phyloP scores from a whole-genome alignment of 108 stramenopile genomes.

The Skeletonema marinoi region DNA sequence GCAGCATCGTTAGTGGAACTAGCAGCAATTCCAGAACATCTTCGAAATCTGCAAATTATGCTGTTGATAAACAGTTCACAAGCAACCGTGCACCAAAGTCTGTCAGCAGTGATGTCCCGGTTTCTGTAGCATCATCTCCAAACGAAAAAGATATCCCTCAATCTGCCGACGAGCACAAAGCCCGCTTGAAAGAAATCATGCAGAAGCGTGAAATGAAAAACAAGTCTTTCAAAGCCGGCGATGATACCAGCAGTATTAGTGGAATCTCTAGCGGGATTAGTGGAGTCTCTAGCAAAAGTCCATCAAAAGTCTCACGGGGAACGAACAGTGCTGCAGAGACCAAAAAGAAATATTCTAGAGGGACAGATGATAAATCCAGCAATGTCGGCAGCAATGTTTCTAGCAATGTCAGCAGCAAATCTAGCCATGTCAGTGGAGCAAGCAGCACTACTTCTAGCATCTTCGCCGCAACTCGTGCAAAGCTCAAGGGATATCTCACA shows the following conservation, averaged over 20 bases:
- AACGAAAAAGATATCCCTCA: not conserved
- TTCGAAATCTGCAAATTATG: not conserved
- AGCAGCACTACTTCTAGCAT: not conserved
- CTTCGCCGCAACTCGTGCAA: constrained; percentile 1
- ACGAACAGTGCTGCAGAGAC: too few relatives aligned
- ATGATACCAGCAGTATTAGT: too few relatives aligned
- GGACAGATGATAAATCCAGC: too few relatives aligned
- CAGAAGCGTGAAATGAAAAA: too few relatives aligned
- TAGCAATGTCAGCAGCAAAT: not conserved
- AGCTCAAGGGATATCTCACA: not conserved
- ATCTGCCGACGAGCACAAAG: not conserved
- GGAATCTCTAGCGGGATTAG: too few relatives aligned
- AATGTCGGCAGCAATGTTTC: too few relatives aligned
- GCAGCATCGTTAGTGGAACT: not conserved
- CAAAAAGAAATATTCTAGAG: too few relatives aligned
- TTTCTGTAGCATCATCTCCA: not conserved
- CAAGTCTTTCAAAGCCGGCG: too few relatives aligned
- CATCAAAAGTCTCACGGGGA: too few relatives aligned
- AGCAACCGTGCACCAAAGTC: not conserved
- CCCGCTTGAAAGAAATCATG: too few relatives aligned
- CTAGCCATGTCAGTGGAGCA: not conserved
- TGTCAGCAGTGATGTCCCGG: not conserved
- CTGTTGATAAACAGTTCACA: not conserved
- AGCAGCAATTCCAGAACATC: not conserved
- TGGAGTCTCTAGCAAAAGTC: too few relatives aligned